phyloP scores from a whole-genome alignment of 2,329 filamentous ascomycete species.

The Clarireedia paspali region DNA sequence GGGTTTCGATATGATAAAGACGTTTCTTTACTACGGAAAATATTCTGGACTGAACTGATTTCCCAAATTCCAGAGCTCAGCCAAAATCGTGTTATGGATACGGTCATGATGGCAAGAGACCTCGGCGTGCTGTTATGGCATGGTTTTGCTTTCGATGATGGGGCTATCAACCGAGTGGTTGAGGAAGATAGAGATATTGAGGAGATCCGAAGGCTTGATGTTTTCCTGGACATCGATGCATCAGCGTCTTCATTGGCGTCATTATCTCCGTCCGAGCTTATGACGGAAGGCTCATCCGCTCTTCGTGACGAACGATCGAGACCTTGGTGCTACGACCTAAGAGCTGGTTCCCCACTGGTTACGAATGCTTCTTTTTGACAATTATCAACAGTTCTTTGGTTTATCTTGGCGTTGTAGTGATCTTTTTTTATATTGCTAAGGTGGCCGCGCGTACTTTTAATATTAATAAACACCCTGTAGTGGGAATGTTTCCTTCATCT shows the following conservation, averaged over 20 bases:
- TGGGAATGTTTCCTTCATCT: no score
- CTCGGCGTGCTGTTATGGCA: slow-evolving; percentile 55
- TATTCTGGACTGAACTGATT: slow-evolving; percentile 42
- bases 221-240: slow-evolving; percentile 16
- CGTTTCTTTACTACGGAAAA: slow-evolving; percentile 34
- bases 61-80: slow-evolving; percentile 29
- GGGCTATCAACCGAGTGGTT: slow-evolving; percentile 50
- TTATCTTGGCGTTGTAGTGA: no score
- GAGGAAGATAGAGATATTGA: slow-evolving; percentile 40
- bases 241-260: background rate
- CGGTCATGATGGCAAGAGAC: slow-evolving; percentile 38
- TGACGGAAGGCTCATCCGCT: background rate
- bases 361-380: no score
- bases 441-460: no score
- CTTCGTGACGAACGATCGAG: background rate
- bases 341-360: no score
- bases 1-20: slow-evolving; percentile 37
- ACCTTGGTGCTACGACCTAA: no score
- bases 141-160: slow-evolving; percentile 56
- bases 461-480: no score
- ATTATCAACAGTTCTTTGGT: no score
- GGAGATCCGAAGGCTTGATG: slow-evolving; percentile 46
- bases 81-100: slow-evolving; percentile 23
- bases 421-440: no score
- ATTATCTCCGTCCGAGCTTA: background rate